Base-by-base conservation (phyloP, 2,329 filamentous ascomycete genomes). In the Aspergillus bombycis region DNA sequence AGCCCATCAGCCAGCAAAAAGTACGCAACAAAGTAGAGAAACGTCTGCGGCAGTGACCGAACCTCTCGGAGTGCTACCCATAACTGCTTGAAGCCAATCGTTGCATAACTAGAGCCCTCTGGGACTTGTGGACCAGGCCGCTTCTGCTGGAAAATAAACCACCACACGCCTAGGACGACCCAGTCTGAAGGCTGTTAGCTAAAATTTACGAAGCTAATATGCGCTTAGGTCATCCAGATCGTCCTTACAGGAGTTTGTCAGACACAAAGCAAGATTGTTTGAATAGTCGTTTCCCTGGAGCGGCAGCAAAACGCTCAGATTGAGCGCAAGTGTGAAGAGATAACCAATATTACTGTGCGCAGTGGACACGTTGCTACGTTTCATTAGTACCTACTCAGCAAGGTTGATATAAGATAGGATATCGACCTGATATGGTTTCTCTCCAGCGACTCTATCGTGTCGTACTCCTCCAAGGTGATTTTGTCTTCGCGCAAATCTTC, bases 331-430 rank as follows among this genome's bases (percentile, higher is more conserved):
- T 1, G 77, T 79, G 12, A 79, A 62, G 26, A 80, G 63, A 60
- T 80, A 81, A 32, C 79, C 78, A 28, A 80, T 80, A 58, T 80
- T 80, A 36, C 77, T 79, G 61, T 81, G 78, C 1, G 78, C 78
- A n/a, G 78, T 80, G 3, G 77, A 80, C 9, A 79, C 73, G 58
- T 77, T 79, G 65, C 78, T 77, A 50, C 55, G 9, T n/a, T 23
- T 3, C 10, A 36, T 55, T 50, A 52, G 21, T 9, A 14, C 11
- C 12, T 23, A 21, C 32, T 5, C 23, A 12, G 21, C 8, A 36
- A 41, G 43, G 11, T 19, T 9, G 8, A 32, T 34, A 21, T 41
- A 11, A 32, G 3, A 53, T 46, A 3, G 1, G 9, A 9, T 32
- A 54, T 41, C 41, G 63, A 75, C 75, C 74, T 79, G 50, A 80